These are phyloP conservation scores for Domatiomyces globalis DNA, from an alignment of 2,329 filamentous ascomycete genomes.

Conservation along the genomic window DNA sequence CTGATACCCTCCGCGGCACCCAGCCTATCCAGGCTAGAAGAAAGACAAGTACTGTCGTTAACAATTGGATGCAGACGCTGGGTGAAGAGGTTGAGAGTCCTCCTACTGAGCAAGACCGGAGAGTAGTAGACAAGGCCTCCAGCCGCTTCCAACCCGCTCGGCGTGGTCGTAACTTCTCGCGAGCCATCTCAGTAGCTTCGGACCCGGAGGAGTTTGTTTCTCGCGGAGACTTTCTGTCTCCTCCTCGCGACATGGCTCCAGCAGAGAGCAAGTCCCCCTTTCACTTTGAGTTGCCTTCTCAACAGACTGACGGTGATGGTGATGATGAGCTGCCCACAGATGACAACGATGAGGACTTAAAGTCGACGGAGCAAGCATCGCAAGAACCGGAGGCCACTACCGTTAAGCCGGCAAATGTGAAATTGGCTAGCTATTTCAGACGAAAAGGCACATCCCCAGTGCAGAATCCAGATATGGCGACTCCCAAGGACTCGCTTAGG, in stretches of 20 bases:
- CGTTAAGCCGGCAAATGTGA: constrained; percentile 1
- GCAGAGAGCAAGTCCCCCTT: constrained; percentile 35
- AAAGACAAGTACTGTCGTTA: constrained; percentile 68
- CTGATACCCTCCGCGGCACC: constrained; percentile 47
- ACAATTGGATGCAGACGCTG: constrained; percentile 73
- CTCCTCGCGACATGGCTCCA: constrained; percentile 25
- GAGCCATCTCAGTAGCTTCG: constrained; percentile 40
- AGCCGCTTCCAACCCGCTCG: constrained; percentile 30
- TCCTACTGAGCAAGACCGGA: constrained; percentile 47
- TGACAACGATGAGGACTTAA: constrained; percentile 39
- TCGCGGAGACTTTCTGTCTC: constrained; percentile 21
- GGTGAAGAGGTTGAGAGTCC: constrained; percentile 40
- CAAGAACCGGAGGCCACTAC: constrained; percentile 11
- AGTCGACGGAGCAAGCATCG: neutral
- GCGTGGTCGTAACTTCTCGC: constrained; percentile 33
- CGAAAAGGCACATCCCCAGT: neutral
- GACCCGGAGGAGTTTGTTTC: constrained; percentile 39
- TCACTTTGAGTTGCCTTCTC: constrained; percentile 22
- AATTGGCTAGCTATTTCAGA: constrained; percentile 2
- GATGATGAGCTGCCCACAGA: constrained; percentile 82
- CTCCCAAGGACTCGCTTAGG: neutral
- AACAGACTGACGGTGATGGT: constrained; percentile 68
- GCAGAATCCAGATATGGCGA: neutral
- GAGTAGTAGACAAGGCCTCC: constrained; percentile 44
- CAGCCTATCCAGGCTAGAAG: constrained; percentile 50